Conservation (phyloP, 352 stramenopile species). For the Phytophthora boehmeriae region DNA sequence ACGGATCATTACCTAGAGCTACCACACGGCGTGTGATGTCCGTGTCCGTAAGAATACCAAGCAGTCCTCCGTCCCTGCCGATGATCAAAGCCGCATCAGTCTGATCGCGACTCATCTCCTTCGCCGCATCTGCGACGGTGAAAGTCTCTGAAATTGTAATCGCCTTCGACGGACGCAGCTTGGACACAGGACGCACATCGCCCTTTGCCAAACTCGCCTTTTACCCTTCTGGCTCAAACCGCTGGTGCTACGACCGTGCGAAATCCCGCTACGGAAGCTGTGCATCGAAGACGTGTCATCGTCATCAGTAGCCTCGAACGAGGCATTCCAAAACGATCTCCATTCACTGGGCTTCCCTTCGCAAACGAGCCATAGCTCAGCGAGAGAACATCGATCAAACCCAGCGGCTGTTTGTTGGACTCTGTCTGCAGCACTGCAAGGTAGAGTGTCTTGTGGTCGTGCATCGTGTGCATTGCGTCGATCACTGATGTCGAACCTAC, state of each 20-base stretch:
- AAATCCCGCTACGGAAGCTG: constrained; percentile 84
- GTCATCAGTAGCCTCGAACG: constrained; percentile 75
- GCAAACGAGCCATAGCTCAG: constrained; percentile 90
- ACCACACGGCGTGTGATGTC: constrained; percentile 88
- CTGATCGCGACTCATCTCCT: constrained; percentile 90
- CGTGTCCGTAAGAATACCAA: constrained; percentile 96
- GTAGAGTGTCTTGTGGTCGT: constrained; percentile 88
- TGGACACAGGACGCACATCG: constrained; percentile 92
- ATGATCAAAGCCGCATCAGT: constrained; percentile 95
- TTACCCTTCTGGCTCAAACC: constrained; percentile 45
- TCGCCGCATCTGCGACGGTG: constrained; percentile 89
- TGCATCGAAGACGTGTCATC: constrained; percentile 84
- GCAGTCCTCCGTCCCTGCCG: constrained; percentile 85
- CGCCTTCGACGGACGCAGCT: constrained; percentile 87
- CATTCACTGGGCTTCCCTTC: constrained; percentile 88
- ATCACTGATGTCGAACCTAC: constrained; percentile 74
- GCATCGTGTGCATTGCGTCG: constrained; percentile 89
- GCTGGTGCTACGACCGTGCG: constrained; percentile 46
- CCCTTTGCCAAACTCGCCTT: constrained; percentile 64
- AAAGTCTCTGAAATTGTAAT: constrained; percentile 88
- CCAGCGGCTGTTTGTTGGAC: constrained; percentile 64
- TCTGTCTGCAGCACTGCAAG: constrained; percentile 83
- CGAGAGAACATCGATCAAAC: constrained; percentile 87
- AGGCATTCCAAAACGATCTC: constrained; percentile 91
- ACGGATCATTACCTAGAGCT: constrained; percentile 83